Evolutionary conservation across 2,329 filamentous ascomycete species (phyloP).

Genomic region (Colletotrichum orbiculare): DNA sequence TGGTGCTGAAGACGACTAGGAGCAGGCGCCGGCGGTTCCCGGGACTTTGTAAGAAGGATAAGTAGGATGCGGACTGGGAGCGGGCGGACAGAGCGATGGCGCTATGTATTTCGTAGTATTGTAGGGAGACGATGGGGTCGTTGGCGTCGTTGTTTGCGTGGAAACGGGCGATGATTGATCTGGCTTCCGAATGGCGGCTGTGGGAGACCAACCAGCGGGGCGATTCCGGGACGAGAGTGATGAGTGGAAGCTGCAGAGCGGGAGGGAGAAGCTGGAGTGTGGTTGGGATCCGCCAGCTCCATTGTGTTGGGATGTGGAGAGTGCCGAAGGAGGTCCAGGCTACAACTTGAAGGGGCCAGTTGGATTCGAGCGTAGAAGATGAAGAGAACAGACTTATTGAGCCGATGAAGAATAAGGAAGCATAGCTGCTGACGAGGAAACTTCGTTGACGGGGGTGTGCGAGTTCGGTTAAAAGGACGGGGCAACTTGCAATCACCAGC

Average conservation of each 20-base stretch:
- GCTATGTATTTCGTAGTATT: too few relatives aligned
- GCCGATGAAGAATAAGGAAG: slow-evolving; percentile 4
- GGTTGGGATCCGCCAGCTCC: slow-evolving; percentile 57
- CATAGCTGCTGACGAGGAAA: slow-evolving; percentile 1
- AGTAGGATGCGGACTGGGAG: too few relatives aligned
- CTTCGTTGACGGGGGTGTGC: slow-evolving; percentile 14
- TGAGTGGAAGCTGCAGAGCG: slow-evolving; percentile 49
- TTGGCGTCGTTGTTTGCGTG: too few relatives aligned
- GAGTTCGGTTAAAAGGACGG: slow-evolving; percentile 8
- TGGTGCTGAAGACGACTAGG: too few relatives aligned
- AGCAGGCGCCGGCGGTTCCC: too few relatives aligned
- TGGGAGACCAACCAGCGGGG: slow-evolving; percentile 59
- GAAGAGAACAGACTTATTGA: background rate
- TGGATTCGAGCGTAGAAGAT: background rate
- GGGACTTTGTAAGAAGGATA: too few relatives aligned
- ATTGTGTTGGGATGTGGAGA: slow-evolving; percentile 31
- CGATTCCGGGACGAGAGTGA: slow-evolving; percentile 49
- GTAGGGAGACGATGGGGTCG: too few relatives aligned
- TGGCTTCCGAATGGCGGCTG: slow-evolving; percentile 55
- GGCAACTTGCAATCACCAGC: background rate
- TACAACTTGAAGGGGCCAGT: background rate
- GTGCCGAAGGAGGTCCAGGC: slow-evolving; percentile 14
- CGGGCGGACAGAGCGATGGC: too few relatives aligned
- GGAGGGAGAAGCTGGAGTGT: slow-evolving; percentile 57
- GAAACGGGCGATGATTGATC: slow-evolving; percentile 33